Evolutionary conservation across 2,329 filamentous ascomycete species (phyloP).

Genomic region (Orbilia javanica): DNA sequence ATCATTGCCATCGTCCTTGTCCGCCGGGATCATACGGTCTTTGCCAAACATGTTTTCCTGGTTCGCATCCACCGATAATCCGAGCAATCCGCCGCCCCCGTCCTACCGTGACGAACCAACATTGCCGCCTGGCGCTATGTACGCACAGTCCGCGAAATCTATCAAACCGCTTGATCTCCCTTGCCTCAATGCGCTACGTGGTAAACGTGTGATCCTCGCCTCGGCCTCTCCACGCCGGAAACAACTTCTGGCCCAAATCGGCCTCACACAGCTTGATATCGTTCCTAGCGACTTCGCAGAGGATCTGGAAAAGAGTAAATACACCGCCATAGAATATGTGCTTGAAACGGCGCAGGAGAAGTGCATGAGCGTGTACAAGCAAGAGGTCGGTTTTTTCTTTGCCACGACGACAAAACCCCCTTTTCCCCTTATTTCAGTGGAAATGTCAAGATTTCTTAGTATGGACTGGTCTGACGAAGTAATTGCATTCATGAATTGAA

Average conservation of each 20-base stretch:
- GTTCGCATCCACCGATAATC: slow-evolving; percentile 25
- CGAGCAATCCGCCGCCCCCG: slow-evolving; percentile 50
- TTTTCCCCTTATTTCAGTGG: slow-evolving; percentile 61
- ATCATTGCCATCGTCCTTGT: no score
- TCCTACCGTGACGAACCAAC: slow-evolving; percentile 40
- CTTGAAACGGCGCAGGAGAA: slow-evolving; percentile 87
- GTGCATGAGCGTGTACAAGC: slow-evolving; percentile 78
- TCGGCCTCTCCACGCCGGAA: slow-evolving; percentile 88
- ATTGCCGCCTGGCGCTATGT: slow-evolving; percentile 18
- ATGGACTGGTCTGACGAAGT: background rate
- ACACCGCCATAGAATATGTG: slow-evolving; percentile 91
- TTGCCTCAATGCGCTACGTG: slow-evolving; percentile 79
- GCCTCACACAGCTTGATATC: slow-evolving; percentile 84
- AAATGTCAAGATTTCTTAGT: slow-evolving; percentile 38
- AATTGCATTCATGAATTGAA: slow-evolving; percentile 1
- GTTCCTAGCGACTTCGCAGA: slow-evolving; percentile 86
- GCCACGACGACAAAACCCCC: slow-evolving; percentile 59
- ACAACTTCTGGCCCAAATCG: slow-evolving; percentile 81
- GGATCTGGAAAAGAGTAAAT: slow-evolving; percentile 79
- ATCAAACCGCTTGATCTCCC: slow-evolving; percentile 78
- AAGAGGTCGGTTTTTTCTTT: slow-evolving; percentile 67
- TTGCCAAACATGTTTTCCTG: slow-evolving; percentile 36
- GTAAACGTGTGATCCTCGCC: slow-evolving; percentile 86
- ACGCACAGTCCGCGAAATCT: slow-evolving; percentile 36
- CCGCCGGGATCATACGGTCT: background rate